Base-by-base conservation (phyloP, 73 alveolate genomes). In the Paramecium caudatum region DNA sequence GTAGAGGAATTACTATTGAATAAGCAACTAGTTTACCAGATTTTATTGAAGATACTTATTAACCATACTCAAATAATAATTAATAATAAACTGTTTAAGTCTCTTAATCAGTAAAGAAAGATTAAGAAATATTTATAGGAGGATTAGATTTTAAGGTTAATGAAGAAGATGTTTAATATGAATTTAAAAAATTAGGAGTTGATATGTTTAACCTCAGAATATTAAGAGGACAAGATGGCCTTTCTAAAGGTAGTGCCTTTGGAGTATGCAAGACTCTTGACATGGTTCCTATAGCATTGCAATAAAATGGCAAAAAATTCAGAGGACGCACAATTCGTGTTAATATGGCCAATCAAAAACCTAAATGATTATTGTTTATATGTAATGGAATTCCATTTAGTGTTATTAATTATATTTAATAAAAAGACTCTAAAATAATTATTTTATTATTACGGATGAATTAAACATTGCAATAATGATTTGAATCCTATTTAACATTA, bases 91-190 rank as follows among this genome's bases (percentile, higher is more conserved):
- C 39, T 10, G 63, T 47, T 47, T 62, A 32, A 46, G 80, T 86
- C 13, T 50, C 70, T 17, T 49, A 70, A 19, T 30, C 21, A 3
- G 61, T 86, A 17, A 86, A 86, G 30, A 86, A 81, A 86, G 90
- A 86, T 21, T 78, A 61, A 39, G 93, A 86, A 86, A 63, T 86
- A 37, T 86, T 86, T 78, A 86, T 86, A 4, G 93, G 93, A 3
- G 93, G 93, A 16, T 86, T 86, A 45, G 81, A 70, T 43, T 86
- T 62, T 48, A 39, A 86, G 39, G 15, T 48, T 13, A 25, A 46
- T 7, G 90, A 86, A 43, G 48, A 39, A 5, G 90, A 86, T 1
- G 49, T 86, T 7, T 16, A 19, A 41, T 16, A 17, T 9, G 41
- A 36, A 15, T 86, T 86, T 30, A 78, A 46, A n/a, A 61, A 37